phyloP scores from a whole-genome alignment of 176 grass and related monocot genomes.

The Carex myosuroides region DNA sequence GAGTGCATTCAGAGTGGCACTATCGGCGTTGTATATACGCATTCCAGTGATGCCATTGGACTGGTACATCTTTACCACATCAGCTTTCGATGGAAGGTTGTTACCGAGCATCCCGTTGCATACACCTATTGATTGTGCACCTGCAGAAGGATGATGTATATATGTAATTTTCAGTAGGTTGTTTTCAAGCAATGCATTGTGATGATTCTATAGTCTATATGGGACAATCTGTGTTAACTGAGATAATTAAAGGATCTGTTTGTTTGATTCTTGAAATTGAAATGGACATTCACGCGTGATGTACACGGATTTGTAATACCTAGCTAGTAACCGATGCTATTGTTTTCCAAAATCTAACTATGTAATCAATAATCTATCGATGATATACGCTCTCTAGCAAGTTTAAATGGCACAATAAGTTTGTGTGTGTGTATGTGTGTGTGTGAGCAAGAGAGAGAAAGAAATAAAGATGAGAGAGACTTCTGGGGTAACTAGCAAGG shows the following conservation, averaged over 20 bases:
- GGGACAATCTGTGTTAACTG: background rate
- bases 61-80: conserved; percentile 51
- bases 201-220: background rate
- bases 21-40: conserved; percentile 39
- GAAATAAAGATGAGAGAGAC: conserved; percentile 10
- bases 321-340: background rate
- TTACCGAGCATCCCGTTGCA: conserved; percentile 41
- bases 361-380: background rate
- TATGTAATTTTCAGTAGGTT: background rate
- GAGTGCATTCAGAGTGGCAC: conserved; percentile 23
- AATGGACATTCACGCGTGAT: background rate
- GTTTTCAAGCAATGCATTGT: background rate
- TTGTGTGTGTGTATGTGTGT: background rate
- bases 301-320: background rate
- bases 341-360: background rate
- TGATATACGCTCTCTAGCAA: background rate
- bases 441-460: background rate
- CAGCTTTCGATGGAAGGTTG: conserved; percentile 36
- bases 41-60: conserved; percentile 42
- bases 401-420: background rate
- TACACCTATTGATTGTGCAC: conserved; percentile 27
- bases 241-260: background rate
- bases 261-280: background rate
- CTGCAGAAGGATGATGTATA: background rate
- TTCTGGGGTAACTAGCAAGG: conserved; percentile 19